A percentile compares a stretch with the other conserved stretches of the same genome.
phyloP scores from a whole-genome alignment of 352 stramenopile genomes.

The Pythium oligandrum region DNA sequence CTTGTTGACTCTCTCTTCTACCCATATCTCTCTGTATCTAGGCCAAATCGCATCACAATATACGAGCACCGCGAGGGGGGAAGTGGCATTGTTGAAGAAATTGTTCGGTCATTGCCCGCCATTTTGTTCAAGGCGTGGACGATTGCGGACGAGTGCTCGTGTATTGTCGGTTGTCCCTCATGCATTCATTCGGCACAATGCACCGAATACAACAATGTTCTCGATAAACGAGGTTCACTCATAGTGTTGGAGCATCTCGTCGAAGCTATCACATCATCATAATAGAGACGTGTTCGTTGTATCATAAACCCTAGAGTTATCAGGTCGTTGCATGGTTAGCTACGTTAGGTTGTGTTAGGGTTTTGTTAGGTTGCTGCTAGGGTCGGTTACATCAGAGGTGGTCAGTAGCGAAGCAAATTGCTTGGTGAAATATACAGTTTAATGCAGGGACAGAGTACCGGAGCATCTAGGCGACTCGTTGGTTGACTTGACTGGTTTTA shows the following conservation, averaged over 20 bases:
- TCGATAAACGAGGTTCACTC: slow-evolving; percentile 79
- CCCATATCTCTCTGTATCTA: slow-evolving; percentile 12
- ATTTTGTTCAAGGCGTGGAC: slow-evolving; percentile 49
- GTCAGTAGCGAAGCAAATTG: too few relatives aligned
- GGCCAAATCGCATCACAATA: slow-evolving; percentile 80
- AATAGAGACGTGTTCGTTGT: too few relatives aligned
- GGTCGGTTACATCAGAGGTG: too few relatives aligned
- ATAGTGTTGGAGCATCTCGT: slow-evolving; percentile 60
- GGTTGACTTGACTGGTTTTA: too few relatives aligned
- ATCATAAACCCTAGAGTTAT: too few relatives aligned
- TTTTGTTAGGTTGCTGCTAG: too few relatives aligned
- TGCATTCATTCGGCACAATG: slow-evolving; percentile 87
- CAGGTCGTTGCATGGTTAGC: too few relatives aligned
- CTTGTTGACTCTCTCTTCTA: neutral
- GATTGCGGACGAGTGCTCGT: slow-evolving; percentile 78
- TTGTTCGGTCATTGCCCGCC: slow-evolving; percentile 55
- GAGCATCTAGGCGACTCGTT: too few relatives aligned
- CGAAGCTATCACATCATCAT: too few relatives aligned
- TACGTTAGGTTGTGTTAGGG: too few relatives aligned
- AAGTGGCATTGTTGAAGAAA: slow-evolving; percentile 78
- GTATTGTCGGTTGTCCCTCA: slow-evolving; percentile 71
- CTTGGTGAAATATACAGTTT: too few relatives aligned
- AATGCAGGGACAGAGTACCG: too few relatives aligned
- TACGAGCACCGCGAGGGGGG: slow-evolving; percentile 87
- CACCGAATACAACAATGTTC: slow-evolving; percentile 87